phyloP scores from a whole-genome alignment of 192 early-diverging fungal genomes.

The Neocallimastix lanati region DNA sequence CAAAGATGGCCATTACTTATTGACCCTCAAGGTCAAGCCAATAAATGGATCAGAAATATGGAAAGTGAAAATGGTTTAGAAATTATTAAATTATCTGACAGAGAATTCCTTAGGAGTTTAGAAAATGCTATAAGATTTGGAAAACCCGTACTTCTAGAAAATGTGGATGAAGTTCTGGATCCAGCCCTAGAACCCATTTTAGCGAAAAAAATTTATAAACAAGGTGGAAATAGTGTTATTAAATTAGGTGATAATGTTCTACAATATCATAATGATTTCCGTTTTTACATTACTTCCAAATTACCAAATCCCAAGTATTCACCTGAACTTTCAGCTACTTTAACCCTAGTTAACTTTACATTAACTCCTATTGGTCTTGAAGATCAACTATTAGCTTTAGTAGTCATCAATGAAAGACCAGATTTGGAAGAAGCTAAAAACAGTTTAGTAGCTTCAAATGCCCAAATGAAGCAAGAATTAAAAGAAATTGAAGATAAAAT shows the following conservation, averaged over 20 bases:
- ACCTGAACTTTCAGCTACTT: slow-evolving; percentile 32
- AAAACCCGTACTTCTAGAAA: slow-evolving; percentile 36
- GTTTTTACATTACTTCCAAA: slow-evolving; percentile 39
- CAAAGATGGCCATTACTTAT: slow-evolving; percentile 42
- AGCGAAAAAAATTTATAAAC: slow-evolving; percentile 35
- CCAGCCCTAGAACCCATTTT: slow-evolving; percentile 39
- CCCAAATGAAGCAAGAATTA: slow-evolving; percentile 41
- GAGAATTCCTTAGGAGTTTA: slow-evolving; percentile 36
- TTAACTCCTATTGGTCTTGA: slow-evolving; percentile 36
- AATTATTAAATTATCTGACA: slow-evolving; percentile 34
- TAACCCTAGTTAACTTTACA: slow-evolving; percentile 41
- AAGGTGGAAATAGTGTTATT: slow-evolving; percentile 35
- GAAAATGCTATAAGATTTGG: slow-evolving; percentile 45
- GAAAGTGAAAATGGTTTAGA: slow-evolving; percentile 32
- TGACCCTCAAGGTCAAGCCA: slow-evolving; percentile 45
- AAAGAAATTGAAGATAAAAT: slow-evolving; percentile 49
- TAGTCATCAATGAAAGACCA: slow-evolving; percentile 36
- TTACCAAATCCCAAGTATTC: slow-evolving; percentile 42
- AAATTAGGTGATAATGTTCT: slow-evolving; percentile 41
- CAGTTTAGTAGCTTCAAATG: slow-evolving; percentile 34
- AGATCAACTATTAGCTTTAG: slow-evolving; percentile 37
- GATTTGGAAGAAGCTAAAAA: slow-evolving; percentile 45
- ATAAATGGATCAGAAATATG: slow-evolving; percentile 50
- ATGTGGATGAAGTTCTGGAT: slow-evolving; percentile 32
- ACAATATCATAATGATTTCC: slow-evolving; percentile 42